A percentile compares a stretch with the other conserved stretches of the same genome.
phyloP scores from a whole-genome alignment of 2,329 filamentous ascomycete species.

The Lasiodiplodia gonubiensis region DNA sequence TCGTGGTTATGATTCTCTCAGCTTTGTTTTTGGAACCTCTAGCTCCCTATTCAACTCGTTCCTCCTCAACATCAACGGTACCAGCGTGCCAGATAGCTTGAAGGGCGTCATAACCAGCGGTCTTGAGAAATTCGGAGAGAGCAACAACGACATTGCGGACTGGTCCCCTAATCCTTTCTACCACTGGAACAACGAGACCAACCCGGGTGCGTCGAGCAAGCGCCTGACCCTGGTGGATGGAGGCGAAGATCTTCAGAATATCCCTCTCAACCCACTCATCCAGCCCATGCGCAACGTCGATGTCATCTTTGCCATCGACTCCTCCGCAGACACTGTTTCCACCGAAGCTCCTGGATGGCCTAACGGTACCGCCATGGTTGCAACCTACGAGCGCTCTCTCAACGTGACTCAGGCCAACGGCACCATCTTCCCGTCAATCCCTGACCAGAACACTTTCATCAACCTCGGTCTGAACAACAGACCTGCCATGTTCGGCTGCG shows the following conservation, averaged over 20 bases:
- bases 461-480: slow-evolving; percentile 75
- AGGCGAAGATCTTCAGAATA: slow-evolving; percentile 77
- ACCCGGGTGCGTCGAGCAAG: slow-evolving; percentile 59
- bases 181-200: slow-evolving; percentile 64
- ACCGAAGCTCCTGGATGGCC: slow-evolving; percentile 64
- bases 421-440: slow-evolving; percentile 73
- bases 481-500: slow-evolving; percentile 82
- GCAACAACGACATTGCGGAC: slow-evolving; percentile 72
- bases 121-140: slow-evolving; percentile 61
- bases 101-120: slow-evolving; percentile 59
- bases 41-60: slow-evolving; percentile 84
- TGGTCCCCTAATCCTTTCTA: slow-evolving; percentile 80
- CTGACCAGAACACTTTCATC: slow-evolving; percentile 77
- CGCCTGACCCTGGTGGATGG: slow-evolving; percentile 77
- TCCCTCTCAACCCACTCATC: slow-evolving; percentile 78
- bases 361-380: slow-evolving; percentile 75
- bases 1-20: slow-evolving; percentile 79
- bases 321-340: slow-evolving; percentile 70
- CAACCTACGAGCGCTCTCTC: slow-evolving; percentile 72
- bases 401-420: slow-evolving; percentile 65
- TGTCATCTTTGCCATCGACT: slow-evolving; percentile 81
- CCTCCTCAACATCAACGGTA: slow-evolving; percentile 67
- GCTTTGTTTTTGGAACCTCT: slow-evolving; percentile 85
- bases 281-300: slow-evolving; percentile 75
- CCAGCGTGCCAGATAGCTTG: slow-evolving; percentile 57